These are phyloP conservation scores for Gaultheria prostrata DNA, from an alignment of 148 eudicot genomes.

Conservation along the genomic window DNA sequence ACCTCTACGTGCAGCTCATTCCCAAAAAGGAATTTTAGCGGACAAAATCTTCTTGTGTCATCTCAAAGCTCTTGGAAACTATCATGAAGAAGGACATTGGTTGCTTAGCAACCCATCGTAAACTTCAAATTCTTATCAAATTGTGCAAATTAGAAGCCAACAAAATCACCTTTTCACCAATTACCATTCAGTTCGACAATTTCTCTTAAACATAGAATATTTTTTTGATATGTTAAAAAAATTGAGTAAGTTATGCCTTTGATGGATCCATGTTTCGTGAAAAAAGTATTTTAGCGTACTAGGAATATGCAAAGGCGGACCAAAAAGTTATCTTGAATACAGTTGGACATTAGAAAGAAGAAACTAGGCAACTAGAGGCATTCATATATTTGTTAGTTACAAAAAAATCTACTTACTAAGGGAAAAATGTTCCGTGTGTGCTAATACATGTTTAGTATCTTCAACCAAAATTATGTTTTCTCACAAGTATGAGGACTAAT, in stretches of 20 bases:
- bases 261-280: background rate
- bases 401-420: background rate
- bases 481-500: background rate
- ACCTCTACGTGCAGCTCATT: background rate
- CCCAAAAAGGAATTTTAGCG: background rate
- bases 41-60: background rate
- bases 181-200: background rate
- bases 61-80: constrained; percentile 6
- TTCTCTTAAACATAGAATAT: background rate
- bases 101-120: background rate
- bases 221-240: background rate
- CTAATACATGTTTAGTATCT: background rate
- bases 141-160: background rate
- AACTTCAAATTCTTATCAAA: background rate
- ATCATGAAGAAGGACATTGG: background rate
- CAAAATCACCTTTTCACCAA: background rate
- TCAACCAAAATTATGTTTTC: background rate
- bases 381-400: background rate
- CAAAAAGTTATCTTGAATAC: background rate
- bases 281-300: background rate
- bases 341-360: background rate
- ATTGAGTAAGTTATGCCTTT: background rate
- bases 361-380: background rate
- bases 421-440: background rate
- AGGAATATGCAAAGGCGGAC: background rate